phyloP scores from a whole-genome alignment of 495 filamentous ascomycete species.

The Xylaria flabelliformis region DNA sequence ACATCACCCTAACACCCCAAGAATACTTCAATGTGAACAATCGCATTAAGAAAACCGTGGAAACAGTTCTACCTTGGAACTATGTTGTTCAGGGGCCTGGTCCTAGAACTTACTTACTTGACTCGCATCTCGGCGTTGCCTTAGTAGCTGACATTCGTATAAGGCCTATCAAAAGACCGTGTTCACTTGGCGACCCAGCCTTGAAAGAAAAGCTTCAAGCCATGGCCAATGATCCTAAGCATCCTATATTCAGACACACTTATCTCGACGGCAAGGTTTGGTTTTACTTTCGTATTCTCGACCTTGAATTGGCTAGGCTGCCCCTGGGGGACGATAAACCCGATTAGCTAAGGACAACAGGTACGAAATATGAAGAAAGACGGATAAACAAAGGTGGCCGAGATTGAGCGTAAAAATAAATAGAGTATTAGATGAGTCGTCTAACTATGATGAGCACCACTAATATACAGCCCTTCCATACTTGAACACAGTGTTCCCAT shows the following conservation, averaged over 20 bases:
- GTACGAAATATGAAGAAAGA: background rate
- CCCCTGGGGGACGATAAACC: background rate
- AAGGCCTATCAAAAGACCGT: background rate
- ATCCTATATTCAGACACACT: conserved; percentile 4
- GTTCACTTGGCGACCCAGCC: background rate
- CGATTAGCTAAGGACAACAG: background rate
- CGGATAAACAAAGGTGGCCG: background rate
- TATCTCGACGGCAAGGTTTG: background rate
- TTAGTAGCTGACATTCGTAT: conserved; percentile 19
- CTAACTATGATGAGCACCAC: background rate
- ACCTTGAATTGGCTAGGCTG: background rate
- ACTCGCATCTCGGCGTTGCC: conserved; percentile 25
- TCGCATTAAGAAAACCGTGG: conserved; percentile 29
- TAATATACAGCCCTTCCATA: background rate
- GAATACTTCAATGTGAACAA: conserved; percentile 31
- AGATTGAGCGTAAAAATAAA: background rate
- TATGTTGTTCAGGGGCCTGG: conserved; percentile 27
- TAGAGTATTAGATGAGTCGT: background rate
- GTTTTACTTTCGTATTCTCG: conserved; percentile 17
- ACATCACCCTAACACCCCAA: conserved; percentile 12
- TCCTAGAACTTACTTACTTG: conserved; percentile 26
- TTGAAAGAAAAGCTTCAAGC: background rate
- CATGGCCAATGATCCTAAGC: conserved; percentile 6
- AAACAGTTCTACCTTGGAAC: conserved; percentile 15
- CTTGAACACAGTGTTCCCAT: background rate